A percentile compares a stretch with the other conserved stretches of the same genome.
phyloP scores from a whole-genome alignment of 1,284 basidiomycete genomes.

The Ceratobasidium sp. region DNA sequence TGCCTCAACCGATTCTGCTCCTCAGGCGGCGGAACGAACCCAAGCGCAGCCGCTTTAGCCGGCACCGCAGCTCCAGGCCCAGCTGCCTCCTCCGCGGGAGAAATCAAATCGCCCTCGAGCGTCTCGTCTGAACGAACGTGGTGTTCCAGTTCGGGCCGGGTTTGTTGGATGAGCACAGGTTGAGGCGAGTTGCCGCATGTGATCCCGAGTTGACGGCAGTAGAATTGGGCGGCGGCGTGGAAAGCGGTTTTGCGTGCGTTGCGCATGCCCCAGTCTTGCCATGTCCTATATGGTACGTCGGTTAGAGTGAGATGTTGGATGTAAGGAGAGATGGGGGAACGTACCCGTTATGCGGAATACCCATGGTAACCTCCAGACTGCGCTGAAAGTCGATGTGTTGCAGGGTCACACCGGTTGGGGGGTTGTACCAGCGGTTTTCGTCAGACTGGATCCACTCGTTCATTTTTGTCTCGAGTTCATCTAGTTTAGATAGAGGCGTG shows the following conservation, averaged over 20 bases:
- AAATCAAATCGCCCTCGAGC: not conserved
- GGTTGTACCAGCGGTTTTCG: conserved; percentile 80
- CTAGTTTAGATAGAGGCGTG: conserved; percentile 76
- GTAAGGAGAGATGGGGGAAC: conserved; percentile 49
- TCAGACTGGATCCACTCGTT: conserved; percentile 81
- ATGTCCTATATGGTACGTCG: conserved; percentile 57
- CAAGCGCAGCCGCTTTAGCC: conserved; percentile 33
- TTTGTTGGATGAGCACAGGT: conserved; percentile 64
- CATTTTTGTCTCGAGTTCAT: conserved; percentile 71
- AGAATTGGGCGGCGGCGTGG: conserved; percentile 78
- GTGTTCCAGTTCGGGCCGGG: conserved; percentile 34
- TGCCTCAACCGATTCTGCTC: conserved; percentile 40
- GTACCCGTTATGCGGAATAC: conserved; percentile 76
- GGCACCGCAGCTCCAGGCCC: not conserved
- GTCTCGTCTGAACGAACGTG: conserved; percentile 9
- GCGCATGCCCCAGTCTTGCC: conserved; percentile 76
- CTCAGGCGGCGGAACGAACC: conserved; percentile 38
- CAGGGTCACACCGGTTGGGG: conserved; percentile 71
- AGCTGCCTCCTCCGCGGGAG: not conserved
- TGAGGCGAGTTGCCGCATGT: conserved; percentile 65
- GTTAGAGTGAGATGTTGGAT: not conserved
- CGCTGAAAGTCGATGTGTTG: conserved; percentile 74
- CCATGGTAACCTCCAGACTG: conserved; percentile 74
- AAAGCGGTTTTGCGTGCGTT: conserved; percentile 76
- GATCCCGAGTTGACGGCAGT: conserved; percentile 76